Evolutionary conservation across 441 rosid genomes (phyloP), one percentile per base, ranked within the genome.

Genomic region (Arabidopsis lyrata): DNA sequence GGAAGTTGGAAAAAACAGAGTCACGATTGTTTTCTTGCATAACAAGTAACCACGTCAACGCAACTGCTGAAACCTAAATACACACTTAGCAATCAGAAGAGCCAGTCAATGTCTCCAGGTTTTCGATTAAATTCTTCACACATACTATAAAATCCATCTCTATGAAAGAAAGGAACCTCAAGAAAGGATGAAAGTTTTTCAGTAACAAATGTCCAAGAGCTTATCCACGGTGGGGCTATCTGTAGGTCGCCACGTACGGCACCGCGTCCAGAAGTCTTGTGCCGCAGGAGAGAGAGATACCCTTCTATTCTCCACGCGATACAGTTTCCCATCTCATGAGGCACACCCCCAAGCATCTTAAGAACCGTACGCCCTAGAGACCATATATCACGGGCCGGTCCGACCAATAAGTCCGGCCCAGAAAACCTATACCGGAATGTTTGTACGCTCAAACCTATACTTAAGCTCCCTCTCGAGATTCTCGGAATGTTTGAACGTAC

Each of bases 381-480:
- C 72, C 72, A 67, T 14, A 66, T 2, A 11, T 67, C 62, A 67
- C 55, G 16, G 1, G 16, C 29, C 1, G 61, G 27, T 39, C 41
- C 14, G 16, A 42, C 48, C 24, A 22, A 22, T 2, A 22, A 22
- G 3, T 48, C 34, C 2, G 34, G 69, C 4, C 47, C 35, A n/a
- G 35, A 8, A 13, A 42, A 42, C 48, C 24, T 22, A 22, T 22
- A 22, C 24, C 24, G 27, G n/a, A n/a, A n/a, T n/a, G n/a, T n/a
- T n/a, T n/a, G n/a, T n/a, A n/a, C n/a, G n/a, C n/a, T n/a, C n/a
- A n/a, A n/a, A n/a, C n/a, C n/a, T n/a, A n/a, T n/a, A n/a, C n/a
- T n/a, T 64, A 18, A 45, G 69, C 6, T 64, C 68, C 38, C 55
- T 66, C 60, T 66, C 60, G 15, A 66, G 71, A 6, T 18, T 66